Base-by-base conservation (phyloP, 2,329 filamentous ascomycete genomes). In the Scortechinia acanthostroma region DNA sequence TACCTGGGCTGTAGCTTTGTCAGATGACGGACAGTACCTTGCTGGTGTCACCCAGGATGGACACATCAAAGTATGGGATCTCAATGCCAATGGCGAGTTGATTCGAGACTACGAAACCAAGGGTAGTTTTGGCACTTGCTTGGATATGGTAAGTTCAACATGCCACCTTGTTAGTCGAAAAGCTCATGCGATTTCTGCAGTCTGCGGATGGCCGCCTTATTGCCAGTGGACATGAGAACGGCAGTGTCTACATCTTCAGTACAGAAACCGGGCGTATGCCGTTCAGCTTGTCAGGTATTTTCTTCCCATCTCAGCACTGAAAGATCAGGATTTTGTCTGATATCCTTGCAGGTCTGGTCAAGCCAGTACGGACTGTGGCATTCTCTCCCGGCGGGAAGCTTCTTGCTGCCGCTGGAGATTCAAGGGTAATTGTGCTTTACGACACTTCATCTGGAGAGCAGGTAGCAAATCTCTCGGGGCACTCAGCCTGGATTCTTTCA, bases 381-480 rank as follows among this genome's bases (percentile, higher is more conserved):
- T 98, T 98, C 66, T 95, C 89, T 1, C 93, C 93, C 0, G 86
- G 80, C 14, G 85, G 84, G 48, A 91, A 81, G 44, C 79, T 91
- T 21, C 76, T 98, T 14, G 93, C 93, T 19, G 91, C 91, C 4
- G 90, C 87, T 2, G 93, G 93, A 22, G 91, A 98, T 57, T 85
- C 91, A 4, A 81, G 83, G 44, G 80, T 95, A 43, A 95, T 98
- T 54, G 86, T 88, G 2, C 74, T 97, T 42, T 98, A 96, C 68
- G 91, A 97, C 58, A 88, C 94, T 54, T 79, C 82, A 51, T 91
- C 91, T 43, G 93, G 93, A 43, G 91, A 97, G 63, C 91, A 95
- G 57, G 83, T 97, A 14, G 88, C 86, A 17, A 95, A 90, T 58
- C 69, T 98, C 10, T 10, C 73, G 0, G 84, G 83, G 0, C 81